Base-by-base conservation (phyloP, 495 filamentous ascomycete genomes). In the Aspergillus steynii region DNA sequence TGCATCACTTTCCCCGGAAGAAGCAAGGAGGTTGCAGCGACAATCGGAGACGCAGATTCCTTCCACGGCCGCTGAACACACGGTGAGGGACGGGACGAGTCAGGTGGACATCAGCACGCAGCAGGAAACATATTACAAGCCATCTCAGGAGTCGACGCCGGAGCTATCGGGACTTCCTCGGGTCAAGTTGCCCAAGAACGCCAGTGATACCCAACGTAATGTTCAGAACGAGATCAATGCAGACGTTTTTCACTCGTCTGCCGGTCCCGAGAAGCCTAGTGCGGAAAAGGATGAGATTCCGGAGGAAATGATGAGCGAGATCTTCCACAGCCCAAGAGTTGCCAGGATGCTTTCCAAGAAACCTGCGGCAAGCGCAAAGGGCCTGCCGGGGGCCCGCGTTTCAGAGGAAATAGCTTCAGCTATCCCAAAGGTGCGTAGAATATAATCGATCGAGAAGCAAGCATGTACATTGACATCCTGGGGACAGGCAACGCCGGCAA, bases 301-400 rank as follows among this genome's bases (percentile, higher is more conserved):
- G 14, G 82, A 87, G 32, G 84, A 84, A 46, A 75, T 86, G 67
- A 81, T 88, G 69, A 81, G 78, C 31, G 82, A 83, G 61, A 68
- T 90, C 5, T 90, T 90, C 65, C 80, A 83, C 27, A 88, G 81
- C 52, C 82, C 83, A 0, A 77, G 75, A 57, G 84, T 89, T 12
- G 84, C 86, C 29, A 77, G 78, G 51, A 76, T 84, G 67, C 70
- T 91, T 10, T 69, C 70, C 29, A 70, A 66, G 37, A 72, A 74
- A 53, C 53, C 69, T 9, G 54, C 60, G 14, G 63, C 65, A 8
- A 65, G 63, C 34, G 1, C 46, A 8, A 59, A 56, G 28, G 34
- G n/a, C 34, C 14, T 28, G 25, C 27, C 45, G 8, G 56, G 12
- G 42, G 34, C 34, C 15, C 8, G 12, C 6, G 59, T 68, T 32